Conservation (phyloP, 1,139 yeast genomes). For the Hansenula sp. region DNA sequence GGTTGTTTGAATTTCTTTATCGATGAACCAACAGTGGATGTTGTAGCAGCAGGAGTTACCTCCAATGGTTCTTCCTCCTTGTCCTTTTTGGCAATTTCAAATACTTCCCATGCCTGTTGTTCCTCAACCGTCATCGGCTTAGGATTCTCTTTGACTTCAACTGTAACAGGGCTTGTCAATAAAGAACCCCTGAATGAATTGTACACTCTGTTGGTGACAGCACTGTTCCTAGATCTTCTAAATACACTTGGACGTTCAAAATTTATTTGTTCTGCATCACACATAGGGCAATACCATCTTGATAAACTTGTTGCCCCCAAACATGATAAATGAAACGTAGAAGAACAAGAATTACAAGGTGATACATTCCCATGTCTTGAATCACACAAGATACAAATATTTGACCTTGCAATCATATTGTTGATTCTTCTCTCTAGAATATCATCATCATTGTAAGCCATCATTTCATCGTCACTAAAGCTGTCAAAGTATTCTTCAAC, state of each 20-base stretch:
- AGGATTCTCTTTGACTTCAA: slow-evolving; percentile 8
- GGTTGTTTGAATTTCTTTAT: slow-evolving; percentile 17
- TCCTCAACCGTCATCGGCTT: slow-evolving; percentile 16
- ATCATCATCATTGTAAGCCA: slow-evolving; percentile 7
- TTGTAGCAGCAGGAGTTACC: background rate
- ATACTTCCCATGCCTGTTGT: slow-evolving; percentile 18
- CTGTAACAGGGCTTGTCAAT: slow-evolving; percentile 3
- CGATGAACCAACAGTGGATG: background rate
- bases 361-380: slow-evolving; percentile 12
- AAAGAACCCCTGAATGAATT: slow-evolving; percentile 8
- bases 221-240: slow-evolving; percentile 21
- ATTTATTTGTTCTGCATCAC: slow-evolving; percentile 20
- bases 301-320: slow-evolving; percentile 14
- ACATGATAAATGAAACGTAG: slow-evolving; percentile 22
- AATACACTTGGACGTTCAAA: slow-evolving; percentile 15
- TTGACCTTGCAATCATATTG: slow-evolving; percentile 16
- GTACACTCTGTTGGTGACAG: slow-evolving; percentile 21
- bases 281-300: slow-evolving; percentile 24
- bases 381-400: slow-evolving; percentile 21
- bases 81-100: slow-evolving; percentile 16
- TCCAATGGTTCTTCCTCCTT: background rate
- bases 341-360: slow-evolving; percentile 20
- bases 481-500: slow-evolving; percentile 22
- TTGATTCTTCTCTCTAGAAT: slow-evolving; percentile 14
- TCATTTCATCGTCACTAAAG: slow-evolving; percentile 11